Evolutionary conservation across 2,329 filamentous ascomycete species (phyloP).

Genomic region (Colletotrichum neosansevieriae): DNA sequence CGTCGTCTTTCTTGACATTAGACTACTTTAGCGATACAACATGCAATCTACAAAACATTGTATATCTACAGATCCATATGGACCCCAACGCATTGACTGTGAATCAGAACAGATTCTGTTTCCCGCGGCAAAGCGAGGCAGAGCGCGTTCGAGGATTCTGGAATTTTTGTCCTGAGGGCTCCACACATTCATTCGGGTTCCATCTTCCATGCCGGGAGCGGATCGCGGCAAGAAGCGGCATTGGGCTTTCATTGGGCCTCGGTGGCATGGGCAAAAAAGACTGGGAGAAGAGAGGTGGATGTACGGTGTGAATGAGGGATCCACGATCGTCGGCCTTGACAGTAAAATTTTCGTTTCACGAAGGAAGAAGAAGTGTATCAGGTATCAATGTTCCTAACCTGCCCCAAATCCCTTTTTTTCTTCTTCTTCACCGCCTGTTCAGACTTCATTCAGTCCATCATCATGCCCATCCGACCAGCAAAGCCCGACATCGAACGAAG

Average conservation of each 20-base stretch:
- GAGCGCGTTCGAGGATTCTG: slow-evolving; percentile 20
- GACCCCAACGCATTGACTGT: not conserved
- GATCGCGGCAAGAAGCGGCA: slow-evolving; percentile 36
- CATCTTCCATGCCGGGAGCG: slow-evolving; percentile 17
- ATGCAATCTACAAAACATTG: slow-evolving; percentile 6
- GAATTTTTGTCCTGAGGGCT: not conserved
- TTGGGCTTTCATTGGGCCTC: slow-evolving; percentile 34
- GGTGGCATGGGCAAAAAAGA: slow-evolving; percentile 6
- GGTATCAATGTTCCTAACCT: not conserved
- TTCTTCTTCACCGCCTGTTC: no score
- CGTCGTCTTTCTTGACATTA: not conserved
- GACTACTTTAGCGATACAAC: slow-evolving; percentile 20
- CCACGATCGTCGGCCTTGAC: slow-evolving; percentile 19
- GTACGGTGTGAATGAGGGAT: not conserved
- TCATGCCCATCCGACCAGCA: no score
- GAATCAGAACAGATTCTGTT: not conserved
- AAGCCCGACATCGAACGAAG: no score
- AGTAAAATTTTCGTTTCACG: slow-evolving; percentile 7
- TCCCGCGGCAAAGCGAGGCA: slow-evolving; percentile 1
- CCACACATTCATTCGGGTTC: slow-evolving; percentile 19
- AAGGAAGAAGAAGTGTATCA: not conserved
- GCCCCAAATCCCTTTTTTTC: not conserved
- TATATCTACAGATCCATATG: not conserved
- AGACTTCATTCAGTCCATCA: no score
- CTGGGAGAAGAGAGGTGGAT: slow-evolving; percentile 20